Percentiles rank a stretch among this genome's conserved stretches.
These are phyloP conservation scores for Osmanthus fragrans DNA, from an alignment of 257 asterid genomes.

Conservation along the genomic window DNA sequence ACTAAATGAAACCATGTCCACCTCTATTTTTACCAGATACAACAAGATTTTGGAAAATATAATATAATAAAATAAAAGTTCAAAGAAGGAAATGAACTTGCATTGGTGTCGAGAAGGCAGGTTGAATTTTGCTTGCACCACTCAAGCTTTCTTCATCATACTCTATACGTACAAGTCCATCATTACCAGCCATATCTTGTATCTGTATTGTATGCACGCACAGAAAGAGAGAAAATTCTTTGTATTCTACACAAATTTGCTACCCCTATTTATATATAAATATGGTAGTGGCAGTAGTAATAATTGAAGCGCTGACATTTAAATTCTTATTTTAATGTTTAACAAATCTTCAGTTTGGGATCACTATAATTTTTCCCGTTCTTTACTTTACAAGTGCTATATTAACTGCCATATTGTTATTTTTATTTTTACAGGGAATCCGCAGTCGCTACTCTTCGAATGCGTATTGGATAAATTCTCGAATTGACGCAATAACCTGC, in stretches of 20 bases:
- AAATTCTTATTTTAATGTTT: not conserved
- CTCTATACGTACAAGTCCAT: constrained; percentile 18
- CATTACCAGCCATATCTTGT: constrained; percentile 38
- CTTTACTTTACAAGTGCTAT: not conserved
- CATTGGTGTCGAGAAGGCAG: constrained; percentile 43
- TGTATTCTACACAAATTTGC: not conserved
- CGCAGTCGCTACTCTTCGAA: no score
- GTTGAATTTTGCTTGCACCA: constrained; percentile 42
- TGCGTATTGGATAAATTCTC: no score
- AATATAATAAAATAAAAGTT: not conserved
- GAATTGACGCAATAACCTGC: no score
- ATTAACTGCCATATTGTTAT: no score
- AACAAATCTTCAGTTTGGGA: not conserved
- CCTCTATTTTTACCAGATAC: no score
- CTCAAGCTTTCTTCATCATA: constrained; percentile 52
- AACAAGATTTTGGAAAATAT: not conserved
- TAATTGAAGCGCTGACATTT: not conserved
- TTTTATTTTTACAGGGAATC: no score
- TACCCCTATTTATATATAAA: constrained; percentile 15
- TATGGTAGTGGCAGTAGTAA: not conserved
- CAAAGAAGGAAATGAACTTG: constrained; percentile 7
- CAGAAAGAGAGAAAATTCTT: not conserved
- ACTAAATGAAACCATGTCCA: no score
- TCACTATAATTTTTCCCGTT: not conserved
- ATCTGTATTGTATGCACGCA: not conserved